Evolutionary conservation across 2,329 filamentous ascomycete species (phyloP).

Genomic region (Cercospora janseana): DNA sequence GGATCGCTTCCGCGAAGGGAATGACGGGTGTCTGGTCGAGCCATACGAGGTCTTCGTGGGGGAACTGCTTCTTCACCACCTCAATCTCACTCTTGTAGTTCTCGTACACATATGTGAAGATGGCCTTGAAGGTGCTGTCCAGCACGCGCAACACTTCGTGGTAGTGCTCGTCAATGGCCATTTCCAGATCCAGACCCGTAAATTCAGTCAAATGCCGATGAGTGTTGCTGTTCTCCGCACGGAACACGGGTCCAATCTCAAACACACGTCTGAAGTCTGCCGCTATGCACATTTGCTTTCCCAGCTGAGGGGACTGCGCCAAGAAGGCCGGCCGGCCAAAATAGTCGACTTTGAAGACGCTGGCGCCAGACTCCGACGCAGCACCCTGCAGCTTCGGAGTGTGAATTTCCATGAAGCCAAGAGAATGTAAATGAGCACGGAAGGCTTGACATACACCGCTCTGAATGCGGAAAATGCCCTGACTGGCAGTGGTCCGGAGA

Average conservation of each 20-base stretch:
- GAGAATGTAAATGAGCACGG: slow-evolving; percentile 68
- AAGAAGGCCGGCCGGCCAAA: slow-evolving; percentile 84
- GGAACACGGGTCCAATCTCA: slow-evolving; percentile 86
- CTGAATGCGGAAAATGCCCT: slow-evolving; percentile 84
- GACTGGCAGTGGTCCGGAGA: slow-evolving; percentile 79
- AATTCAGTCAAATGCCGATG: slow-evolving; percentile 93
- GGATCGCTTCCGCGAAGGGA: slow-evolving; percentile 73
- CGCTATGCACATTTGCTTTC: slow-evolving; percentile 89
- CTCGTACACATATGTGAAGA: slow-evolving; percentile 70
- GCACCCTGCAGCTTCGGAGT: slow-evolving; percentile 88
- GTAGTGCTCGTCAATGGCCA: slow-evolving; percentile 86
- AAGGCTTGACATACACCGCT: slow-evolving; percentile 78
- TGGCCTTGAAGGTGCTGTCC: slow-evolving; percentile 76
- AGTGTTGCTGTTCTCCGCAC: slow-evolving; percentile 93
- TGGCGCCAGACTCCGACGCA: slow-evolving; percentile 86
- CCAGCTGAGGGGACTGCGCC: slow-evolving; percentile 85
- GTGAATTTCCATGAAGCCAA: slow-evolving; percentile 88
- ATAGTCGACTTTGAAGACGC: slow-evolving; percentile 89
- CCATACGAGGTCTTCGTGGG: slow-evolving; percentile 83
- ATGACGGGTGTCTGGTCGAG: slow-evolving; percentile 80
- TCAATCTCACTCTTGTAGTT: slow-evolving; percentile 71
- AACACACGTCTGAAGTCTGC: slow-evolving; percentile 88
- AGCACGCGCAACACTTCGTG: slow-evolving; percentile 79
- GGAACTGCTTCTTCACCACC: slow-evolving; percentile 77
- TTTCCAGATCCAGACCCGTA: slow-evolving; percentile 88